Conservation (phyloP, 345 rosid genomes). For the Pistacia integerrima region DNA sequence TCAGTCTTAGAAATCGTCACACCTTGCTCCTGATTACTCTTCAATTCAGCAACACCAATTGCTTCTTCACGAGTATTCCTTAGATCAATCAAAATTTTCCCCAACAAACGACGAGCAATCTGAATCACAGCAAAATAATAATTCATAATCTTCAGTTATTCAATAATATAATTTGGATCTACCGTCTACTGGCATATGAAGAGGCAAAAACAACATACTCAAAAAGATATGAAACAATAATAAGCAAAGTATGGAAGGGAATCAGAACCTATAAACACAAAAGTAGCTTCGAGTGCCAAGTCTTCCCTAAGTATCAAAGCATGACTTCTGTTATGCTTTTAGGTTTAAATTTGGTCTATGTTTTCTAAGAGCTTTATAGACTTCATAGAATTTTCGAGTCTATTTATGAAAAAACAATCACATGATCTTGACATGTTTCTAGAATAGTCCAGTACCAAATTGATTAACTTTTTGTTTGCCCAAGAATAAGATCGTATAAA, state of each 20-base stretch:
- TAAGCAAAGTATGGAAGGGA: slow-evolving; percentile 1
- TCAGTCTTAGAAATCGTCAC: slow-evolving; percentile 43
- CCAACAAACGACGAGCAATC: slow-evolving; percentile 96
- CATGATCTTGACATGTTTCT: not conserved
- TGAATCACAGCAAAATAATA: slow-evolving; percentile 26
- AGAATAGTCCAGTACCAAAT: not conserved
- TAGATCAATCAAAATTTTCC: slow-evolving; percentile 92
- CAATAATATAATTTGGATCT: not conserved
- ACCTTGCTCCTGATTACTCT: slow-evolving; percentile 66
- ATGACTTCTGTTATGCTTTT: not conserved
- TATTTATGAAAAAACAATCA: not conserved
- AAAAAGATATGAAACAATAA: not conserved
- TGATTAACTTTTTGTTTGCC: not conserved
- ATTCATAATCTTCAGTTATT: not conserved
- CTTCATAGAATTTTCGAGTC: not conserved
- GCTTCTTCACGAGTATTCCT: slow-evolving; percentile 99
- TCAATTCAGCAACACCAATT: slow-evolving; percentile 80
- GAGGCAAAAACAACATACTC: not conserved
- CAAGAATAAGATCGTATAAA: not conserved
- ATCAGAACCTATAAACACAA: not conserved
- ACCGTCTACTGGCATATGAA: not conserved
- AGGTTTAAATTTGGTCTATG: not conserved
- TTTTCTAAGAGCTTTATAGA: not conserved
- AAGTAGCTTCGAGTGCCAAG: not conserved
- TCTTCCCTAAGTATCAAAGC: not conserved